Evolutionary conservation across 768 basidiomycete genomes (phyloP).

Genomic region (Strobilomyces confusus): DNA sequence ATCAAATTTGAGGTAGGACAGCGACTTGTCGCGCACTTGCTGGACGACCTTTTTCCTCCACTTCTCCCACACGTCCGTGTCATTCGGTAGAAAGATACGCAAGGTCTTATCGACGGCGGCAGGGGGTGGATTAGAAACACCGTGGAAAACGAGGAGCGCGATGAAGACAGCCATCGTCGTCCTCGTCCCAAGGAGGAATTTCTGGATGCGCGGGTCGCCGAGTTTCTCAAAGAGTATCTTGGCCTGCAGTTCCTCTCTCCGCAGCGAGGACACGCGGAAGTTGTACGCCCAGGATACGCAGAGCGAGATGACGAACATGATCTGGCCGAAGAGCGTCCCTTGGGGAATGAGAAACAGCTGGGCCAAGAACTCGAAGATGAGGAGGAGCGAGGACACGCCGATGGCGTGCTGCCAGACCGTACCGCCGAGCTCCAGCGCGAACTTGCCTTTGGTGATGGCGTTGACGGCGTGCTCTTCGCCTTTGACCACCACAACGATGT

Average conservation of each 20-base stretch:
- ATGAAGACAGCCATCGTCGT: conserved; percentile 14
- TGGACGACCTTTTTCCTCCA: conserved; percentile 19
- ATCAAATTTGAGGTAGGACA: background rate
- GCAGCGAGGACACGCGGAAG: conserved; percentile 28
- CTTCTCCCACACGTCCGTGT: conserved; percentile 18
- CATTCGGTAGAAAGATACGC: conserved; percentile 15
- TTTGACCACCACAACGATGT: conserved; percentile 25
- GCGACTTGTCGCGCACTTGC: conserved; percentile 8
- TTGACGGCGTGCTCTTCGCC: conserved; percentile 29
- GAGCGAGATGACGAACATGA: conserved; percentile 33
- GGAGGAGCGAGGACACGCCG: conserved; percentile 24
- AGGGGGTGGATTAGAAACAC: background rate
- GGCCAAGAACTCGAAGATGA: conserved; percentile 9
- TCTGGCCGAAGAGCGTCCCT: conserved; percentile 28
- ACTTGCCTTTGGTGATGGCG: conserved; percentile 27
- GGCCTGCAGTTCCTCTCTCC: conserved; percentile 21
- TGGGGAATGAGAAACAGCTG: background rate
- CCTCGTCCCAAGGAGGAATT: conserved; percentile 15
- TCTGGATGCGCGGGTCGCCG: conserved; percentile 4
- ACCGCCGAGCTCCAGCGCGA: conserved; percentile 14
- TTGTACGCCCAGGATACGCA: conserved; percentile 34
- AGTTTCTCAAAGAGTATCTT: conserved; percentile 17
- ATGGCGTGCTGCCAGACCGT: conserved; percentile 4
- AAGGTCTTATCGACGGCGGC: conserved; percentile 7
- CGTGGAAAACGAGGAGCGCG: conserved; percentile 13